These are phyloP conservation scores for Waltergamsia citrina DNA, from an alignment of 2,329 filamentous ascomycete species.

Conservation along the genomic window DNA sequence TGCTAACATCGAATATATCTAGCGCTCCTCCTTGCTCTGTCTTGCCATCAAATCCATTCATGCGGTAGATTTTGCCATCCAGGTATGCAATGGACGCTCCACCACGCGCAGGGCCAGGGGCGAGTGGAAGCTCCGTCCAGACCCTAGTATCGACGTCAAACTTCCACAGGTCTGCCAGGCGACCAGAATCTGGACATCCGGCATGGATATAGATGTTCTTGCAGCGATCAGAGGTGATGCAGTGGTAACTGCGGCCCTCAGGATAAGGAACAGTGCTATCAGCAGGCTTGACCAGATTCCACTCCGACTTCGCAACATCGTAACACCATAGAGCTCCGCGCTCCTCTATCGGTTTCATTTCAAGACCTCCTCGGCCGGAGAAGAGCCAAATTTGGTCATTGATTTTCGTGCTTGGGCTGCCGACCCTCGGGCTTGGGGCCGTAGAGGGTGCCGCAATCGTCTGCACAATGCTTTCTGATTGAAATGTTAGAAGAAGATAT, in stretches of 20 bases:
- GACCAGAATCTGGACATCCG: conserved; percentile 47
- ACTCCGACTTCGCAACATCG: conserved; percentile 24
- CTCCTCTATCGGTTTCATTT: conserved; percentile 52
- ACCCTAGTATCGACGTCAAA: conserved; percentile 34
- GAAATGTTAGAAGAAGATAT: too few species aligned
- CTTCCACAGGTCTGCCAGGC: conserved; percentile 50
- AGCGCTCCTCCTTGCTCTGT: conserved; percentile 47
- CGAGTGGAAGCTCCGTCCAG: conserved; percentile 44
- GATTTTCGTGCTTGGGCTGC: conserved; percentile 36
- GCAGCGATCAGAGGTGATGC: conserved; percentile 22
- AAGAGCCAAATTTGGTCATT: conserved; percentile 46
- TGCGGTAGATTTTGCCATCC: conserved; percentile 38
- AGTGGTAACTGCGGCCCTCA: conserved; percentile 46
- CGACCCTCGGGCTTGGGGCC: conserved; percentile 45
- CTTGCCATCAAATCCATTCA: conserved; percentile 55
- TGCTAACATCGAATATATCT: conserved; percentile 30
- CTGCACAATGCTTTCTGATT: too few species aligned
- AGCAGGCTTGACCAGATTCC: conserved; percentile 34
- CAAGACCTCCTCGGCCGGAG: conserved; percentile 50
- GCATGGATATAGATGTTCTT: conserved; percentile 49
- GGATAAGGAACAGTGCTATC: conserved; percentile 27
- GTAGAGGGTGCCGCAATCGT: conserved; percentile 10
- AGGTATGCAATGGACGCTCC: conserved; percentile 34
- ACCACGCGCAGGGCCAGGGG: conserved; percentile 34
- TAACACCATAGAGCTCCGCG: conserved; percentile 48